Base-by-base conservation (phyloP, 1,284 basidiomycete species). In the Pseudozyma sp. region DNA sequence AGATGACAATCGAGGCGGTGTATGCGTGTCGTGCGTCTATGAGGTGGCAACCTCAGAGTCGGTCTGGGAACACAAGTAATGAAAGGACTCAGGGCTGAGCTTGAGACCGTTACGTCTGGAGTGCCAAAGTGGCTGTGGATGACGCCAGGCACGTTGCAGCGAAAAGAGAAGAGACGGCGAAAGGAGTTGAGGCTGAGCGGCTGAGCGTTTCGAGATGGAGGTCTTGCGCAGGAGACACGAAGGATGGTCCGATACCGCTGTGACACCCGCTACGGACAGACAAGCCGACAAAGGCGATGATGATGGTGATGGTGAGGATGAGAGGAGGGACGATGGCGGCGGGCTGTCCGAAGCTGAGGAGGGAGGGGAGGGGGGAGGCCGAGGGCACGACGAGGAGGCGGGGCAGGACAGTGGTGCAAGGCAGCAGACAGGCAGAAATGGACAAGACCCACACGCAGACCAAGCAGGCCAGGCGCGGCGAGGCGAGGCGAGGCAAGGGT, bases 331-430 rank as follows among this genome's bases (percentile, higher is more conserved):
- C 29, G 34, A 53, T n/a, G 19, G 14, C 9, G 24, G 44, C 14
- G 45, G 35, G 19, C 17, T 10, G 10, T n/a, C 44, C 53, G 44
- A 54, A 39, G 44, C 53, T 47, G 24, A n/a, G 11, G 14, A 40
- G 5, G 39, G 50, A 17, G 16, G 24, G n/a, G 53, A 11, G 33
- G 13, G 17, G 16, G 43, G 24, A 6, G 43, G 9, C 16, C 35
- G 44, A n/a, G 19, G 40, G 31, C 30, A n/a, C 34, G 13, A 35
- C 7, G 17, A 29, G 24, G 5, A 33, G 4, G 31, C 30, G 24
- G 3, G 17, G n/a, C 45, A 17, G 31, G 11, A 5, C 49, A 40
- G 37, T 24, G n/a, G 47, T 33, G 10, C 7, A n/a, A 4, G 30
- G 45, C 30, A 31, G 45, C 29, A 46, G 29, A 31, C 29, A 46